Evolutionary conservation across 2,329 filamentous ascomycete species (phyloP), one percentile per base, ranked within the genome.

Genomic region (Fusarium verticillioides): DNA sequence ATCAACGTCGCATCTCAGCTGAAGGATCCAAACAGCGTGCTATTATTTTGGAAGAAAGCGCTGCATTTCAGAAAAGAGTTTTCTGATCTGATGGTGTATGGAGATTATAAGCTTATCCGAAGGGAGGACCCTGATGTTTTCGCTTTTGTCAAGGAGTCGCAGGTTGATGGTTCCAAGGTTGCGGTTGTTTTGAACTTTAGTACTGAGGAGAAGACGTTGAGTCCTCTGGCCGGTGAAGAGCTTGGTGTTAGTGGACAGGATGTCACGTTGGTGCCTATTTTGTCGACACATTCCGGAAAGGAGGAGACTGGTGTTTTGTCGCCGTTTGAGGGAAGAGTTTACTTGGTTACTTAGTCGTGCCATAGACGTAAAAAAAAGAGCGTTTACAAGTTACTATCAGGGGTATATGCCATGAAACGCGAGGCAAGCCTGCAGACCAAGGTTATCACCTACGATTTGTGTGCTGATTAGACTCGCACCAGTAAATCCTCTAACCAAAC

Each of bases 1-100:
- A 81, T 91, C 78, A 92, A 93, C 66, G 90, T 89, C 2, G 84
- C 85, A 16, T 82, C 84, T 4, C 91, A 93, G 77, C 72, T 82
- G 1, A 69, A 82, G 0, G 82, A 86, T 36, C 68, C 79, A 0
- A 66, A 79, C 2, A 85, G 84, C 32, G 78, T 80, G 3, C 60
- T 81, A 0, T 76, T 75, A 2, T 83, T 80, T 47, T 83, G 81
- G 81, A 79, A 76, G 64, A 80, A 77, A 30, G 74, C 77, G 63
- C 62, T 79, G 2, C 66, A 36, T 4, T 81, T 81, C 60, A 72
- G 81, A 43, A 75, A 73, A 12, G 76, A 82, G 58, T 77, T 82
- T 42, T 74, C 75, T 3, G 79, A 82, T 40, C 43, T 82, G 3
- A 60, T 79, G 16, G 81, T 82, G 0, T 83, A 83, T 46, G 81